These are phyloP conservation scores for Amniculicola lignicola DNA, from an alignment of 495 filamentous ascomycete species.

Conservation along the genomic window DNA sequence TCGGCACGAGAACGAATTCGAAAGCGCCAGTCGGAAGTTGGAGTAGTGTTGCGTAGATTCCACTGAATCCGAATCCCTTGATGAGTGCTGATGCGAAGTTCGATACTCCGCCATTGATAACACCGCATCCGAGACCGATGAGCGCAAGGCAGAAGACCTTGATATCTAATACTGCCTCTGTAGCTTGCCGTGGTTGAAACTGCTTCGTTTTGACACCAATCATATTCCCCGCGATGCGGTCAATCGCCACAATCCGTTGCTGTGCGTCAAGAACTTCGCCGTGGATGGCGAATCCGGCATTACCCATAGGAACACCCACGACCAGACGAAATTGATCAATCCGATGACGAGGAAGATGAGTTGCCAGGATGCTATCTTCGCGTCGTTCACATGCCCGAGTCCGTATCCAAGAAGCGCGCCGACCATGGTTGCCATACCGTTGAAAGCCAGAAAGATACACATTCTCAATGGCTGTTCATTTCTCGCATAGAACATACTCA, in stretches of 20 bases:
- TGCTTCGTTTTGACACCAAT: conserved; percentile 36
- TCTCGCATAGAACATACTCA: conserved; percentile 53
- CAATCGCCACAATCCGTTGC: conserved; percentile 31
- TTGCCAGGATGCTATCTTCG: conserved; percentile 32
- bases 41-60: conserved; percentile 49
- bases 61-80: conserved; percentile 59
- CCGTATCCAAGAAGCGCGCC: conserved; percentile 57
- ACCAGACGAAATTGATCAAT: conserved; percentile 48
- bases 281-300: conserved; percentile 53
- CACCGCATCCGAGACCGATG: conserved; percentile 56
- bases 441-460: conserved; percentile 35
- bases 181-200: conserved; percentile 46
- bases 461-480: conserved; percentile 56
- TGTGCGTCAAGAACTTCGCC: conserved; percentile 38
- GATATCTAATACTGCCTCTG: conserved; percentile 56
- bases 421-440: conserved; percentile 31
- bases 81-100: conserved; percentile 64
- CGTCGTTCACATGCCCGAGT: conserved; percentile 34
- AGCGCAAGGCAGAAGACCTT: conserved; percentile 63
- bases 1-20: conserved; percentile 28
- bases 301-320: conserved; percentile 39
- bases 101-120: conserved; percentile 55
- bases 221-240: conserved; percentile 32
- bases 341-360: conserved; percentile 44
- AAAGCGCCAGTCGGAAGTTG: conserved; percentile 50